Conservation (phyloP, 169 alveolate genomes). For the Plasmodium knowlesi region DNA sequence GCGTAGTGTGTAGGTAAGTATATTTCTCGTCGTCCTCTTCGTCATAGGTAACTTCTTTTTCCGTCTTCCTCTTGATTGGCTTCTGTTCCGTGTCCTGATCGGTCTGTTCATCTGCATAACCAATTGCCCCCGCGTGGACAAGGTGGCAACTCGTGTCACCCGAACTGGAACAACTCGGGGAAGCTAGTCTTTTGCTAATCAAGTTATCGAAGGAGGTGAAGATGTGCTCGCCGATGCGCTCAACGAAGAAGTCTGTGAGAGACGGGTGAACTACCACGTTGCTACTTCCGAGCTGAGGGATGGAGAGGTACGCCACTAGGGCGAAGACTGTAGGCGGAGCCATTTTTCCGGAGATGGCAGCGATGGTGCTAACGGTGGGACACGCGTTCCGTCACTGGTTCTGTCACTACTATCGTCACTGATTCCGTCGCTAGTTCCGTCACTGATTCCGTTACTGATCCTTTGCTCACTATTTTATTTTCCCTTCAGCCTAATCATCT, state of each 20-base stretch:
- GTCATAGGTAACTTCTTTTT: background rate
- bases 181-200: conserved; percentile 16
- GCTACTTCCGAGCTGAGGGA: background rate
- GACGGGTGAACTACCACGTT: conserved; percentile 49
- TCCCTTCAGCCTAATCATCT: no score
- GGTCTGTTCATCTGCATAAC: background rate
- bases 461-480: background rate
- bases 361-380: background rate
- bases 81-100: background rate
- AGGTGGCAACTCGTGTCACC: conserved; percentile 26
- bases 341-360: conserved; percentile 2
- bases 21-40: conserved; percentile 3
- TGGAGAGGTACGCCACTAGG: background rate
- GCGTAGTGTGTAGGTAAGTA: background rate
- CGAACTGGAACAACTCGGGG: conserved; percentile 28
- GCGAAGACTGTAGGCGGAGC: background rate
- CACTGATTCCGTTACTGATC: background rate
- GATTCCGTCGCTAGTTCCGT: no score
- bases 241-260: conserved; percentile 45
- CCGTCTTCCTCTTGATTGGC: background rate
- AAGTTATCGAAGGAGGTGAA: conserved; percentile 30
- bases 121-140: background rate
- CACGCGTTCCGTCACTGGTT: background rate
- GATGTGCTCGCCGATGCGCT: conserved; percentile 11
- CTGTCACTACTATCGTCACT: no score